Percentiles rank a stretch among this genome's conserved stretches.
phyloP scores from a whole-genome alignment of 83 land plant species.

The Larix sibirica region DNA sequence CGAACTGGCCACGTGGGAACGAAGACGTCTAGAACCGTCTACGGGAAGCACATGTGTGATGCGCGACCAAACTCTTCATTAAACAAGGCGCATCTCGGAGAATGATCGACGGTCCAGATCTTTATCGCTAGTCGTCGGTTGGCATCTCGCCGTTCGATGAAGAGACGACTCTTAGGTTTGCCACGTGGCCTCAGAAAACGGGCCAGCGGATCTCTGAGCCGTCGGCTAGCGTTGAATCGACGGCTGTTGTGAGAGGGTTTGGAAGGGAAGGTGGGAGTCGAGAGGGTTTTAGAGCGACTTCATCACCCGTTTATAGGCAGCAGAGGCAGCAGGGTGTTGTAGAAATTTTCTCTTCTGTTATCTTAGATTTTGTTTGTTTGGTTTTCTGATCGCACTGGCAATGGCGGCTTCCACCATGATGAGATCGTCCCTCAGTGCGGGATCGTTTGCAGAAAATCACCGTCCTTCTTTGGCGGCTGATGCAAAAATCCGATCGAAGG shows the following conservation, averaged over 20 bases:
- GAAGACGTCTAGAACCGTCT: background rate
- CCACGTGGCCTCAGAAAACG: background rate
- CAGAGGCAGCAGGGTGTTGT: background rate
- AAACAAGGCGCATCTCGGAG: background rate
- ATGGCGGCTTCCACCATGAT: background rate
- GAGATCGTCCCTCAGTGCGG: background rate
- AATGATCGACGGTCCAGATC: background rate
- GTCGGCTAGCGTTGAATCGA: background rate
- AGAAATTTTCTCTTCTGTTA: background rate
- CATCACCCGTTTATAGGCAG: too few species aligned
- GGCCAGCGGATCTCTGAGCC: background rate
- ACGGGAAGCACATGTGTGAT: background rate
- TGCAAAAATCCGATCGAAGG: background rate
- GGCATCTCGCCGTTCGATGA: background rate
- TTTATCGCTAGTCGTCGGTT: background rate
- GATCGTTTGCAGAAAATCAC: background rate
- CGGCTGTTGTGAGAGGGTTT: background rate
- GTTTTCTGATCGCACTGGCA: background rate
- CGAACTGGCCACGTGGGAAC: background rate
- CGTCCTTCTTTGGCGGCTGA: background rate
- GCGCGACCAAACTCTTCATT: background rate
- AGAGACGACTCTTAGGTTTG: background rate
- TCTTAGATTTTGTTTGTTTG: background rate
- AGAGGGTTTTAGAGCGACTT: conserved; percentile 1
- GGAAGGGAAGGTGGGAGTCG: background rate